Conservation (phyloP, 2,329 filamentous ascomycete genomes). For the Exutisphaerella laricina region DNA sequence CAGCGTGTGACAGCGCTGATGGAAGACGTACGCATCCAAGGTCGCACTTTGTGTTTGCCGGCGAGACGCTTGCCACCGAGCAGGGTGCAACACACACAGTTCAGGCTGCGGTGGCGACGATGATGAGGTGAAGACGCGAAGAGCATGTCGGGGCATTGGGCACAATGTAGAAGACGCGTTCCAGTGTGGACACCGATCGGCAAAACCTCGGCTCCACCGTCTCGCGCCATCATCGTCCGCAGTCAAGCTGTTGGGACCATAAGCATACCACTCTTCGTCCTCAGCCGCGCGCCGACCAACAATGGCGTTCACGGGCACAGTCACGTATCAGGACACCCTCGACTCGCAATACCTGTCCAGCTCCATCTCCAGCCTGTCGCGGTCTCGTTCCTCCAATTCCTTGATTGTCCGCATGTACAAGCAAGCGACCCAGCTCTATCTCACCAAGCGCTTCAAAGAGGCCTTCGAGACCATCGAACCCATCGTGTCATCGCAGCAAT, state of each 20-base stretch:
- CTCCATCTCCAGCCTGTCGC: constrained; percentile 65
- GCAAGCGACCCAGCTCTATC: constrained; percentile 86
- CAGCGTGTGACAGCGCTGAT: not conserved
- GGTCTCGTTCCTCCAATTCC: constrained; percentile 59
- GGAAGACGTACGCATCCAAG: too few species aligned
- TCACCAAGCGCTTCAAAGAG: constrained; percentile 89
- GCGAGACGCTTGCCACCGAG: too few species aligned
- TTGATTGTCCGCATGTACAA: constrained; percentile 89
- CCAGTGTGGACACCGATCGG: too few species aligned
- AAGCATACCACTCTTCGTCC: not conserved
- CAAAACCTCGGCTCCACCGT: not conserved
- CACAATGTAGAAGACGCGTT: too few species aligned
- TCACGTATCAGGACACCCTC: constrained; percentile 46
- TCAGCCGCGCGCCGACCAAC: constrained; percentile 6
- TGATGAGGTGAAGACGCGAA: too few species aligned
- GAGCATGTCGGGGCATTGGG: too few species aligned
- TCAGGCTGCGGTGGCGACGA: too few species aligned
- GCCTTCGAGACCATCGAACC: constrained; percentile 79
- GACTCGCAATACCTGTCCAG: constrained; percentile 58
- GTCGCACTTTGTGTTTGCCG: too few species aligned
- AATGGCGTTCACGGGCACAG: constrained; percentile 35
- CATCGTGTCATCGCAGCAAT: constrained; percentile 59
- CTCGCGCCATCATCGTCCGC: not conserved
- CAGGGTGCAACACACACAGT: too few species aligned
- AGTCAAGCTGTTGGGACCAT: too few species aligned